A percentile compares a stretch with the other conserved stretches of the same genome.
These are phyloP conservation scores for Discostella stelligera DNA, from an alignment of 352 stramenopile genomes.

Conservation along the genomic window DNA sequence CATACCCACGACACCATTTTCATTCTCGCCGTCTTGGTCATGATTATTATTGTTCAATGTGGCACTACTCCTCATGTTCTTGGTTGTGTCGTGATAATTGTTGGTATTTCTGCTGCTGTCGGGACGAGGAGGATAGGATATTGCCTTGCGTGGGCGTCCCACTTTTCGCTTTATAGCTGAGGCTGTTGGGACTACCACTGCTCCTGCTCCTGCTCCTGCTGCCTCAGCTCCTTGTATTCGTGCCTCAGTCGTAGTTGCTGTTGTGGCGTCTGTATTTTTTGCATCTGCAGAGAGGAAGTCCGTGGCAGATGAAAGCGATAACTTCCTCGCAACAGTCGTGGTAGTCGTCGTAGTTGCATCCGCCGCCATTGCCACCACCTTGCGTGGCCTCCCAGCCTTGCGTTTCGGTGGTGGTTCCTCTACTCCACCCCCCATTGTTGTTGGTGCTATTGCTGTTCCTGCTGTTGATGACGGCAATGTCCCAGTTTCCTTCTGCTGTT, in stretches of 20 bases:
- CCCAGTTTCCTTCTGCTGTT: background rate
- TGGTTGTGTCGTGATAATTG: background rate
- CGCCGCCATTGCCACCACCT: background rate
- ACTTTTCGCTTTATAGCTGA: background rate
- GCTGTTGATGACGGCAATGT: background rate
- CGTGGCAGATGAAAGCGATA: background rate
- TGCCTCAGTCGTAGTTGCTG: background rate
- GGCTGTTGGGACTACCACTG: background rate
- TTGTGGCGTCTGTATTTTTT: background rate
- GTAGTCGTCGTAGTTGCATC: background rate
- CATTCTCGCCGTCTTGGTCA: background rate
- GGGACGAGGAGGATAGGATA: background rate
- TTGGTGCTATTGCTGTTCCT: background rate
- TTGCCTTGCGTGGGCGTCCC: slow-evolving; percentile 5
- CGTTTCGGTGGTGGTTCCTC: background rate
- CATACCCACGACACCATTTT: background rate
- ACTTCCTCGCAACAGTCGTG: background rate
- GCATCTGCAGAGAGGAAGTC: background rate
- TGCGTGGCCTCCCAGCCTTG: background rate
- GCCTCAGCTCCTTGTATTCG: too few species aligned
- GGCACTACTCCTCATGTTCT: too few species aligned
- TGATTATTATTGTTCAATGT: background rate
- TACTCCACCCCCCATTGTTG: background rate
- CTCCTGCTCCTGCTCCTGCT: background rate
- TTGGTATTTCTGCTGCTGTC: background rate